phyloP scores from a whole-genome alignment of 1,139 yeast species.

The Pichia sp. region DNA sequence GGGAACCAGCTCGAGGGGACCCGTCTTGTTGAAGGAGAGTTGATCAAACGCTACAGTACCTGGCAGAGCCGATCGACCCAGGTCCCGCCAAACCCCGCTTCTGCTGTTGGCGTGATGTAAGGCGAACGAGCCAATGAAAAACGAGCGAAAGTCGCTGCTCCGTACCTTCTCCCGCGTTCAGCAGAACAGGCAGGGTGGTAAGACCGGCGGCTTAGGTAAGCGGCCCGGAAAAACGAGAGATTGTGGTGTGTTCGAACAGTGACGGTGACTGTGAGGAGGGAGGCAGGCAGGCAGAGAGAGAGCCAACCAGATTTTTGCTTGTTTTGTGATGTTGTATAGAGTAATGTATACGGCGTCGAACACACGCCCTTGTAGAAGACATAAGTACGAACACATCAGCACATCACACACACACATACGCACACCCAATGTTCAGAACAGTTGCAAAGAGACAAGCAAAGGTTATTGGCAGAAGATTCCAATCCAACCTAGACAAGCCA shows the following conservation, averaged over 20 bases:
- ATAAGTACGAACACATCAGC: background rate
- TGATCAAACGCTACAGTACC: slow-evolving; percentile 1
- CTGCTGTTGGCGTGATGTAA: background rate
- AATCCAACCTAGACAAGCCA: slow-evolving; percentile 28
- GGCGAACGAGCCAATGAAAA: background rate
- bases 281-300: background rate
- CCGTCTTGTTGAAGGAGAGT: background rate
- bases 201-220: slow-evolving; percentile 1
- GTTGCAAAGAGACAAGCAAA: slow-evolving; percentile 25
- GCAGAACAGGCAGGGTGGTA: background rate
- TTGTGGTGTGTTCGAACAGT: background rate
- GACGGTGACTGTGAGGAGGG: background rate
- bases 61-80: background rate
- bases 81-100: background rate
- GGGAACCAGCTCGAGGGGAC: slow-evolving; percentile 72
- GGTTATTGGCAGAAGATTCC: slow-evolving; percentile 30
- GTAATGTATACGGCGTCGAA: background rate
- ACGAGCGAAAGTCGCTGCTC: background rate
- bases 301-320: background rate
- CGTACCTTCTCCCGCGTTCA: background rate
- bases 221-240: background rate
- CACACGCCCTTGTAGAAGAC: background rate
- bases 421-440: slow-evolving; percentile 27
- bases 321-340: background rate
- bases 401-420: background rate